phyloP scores from a whole-genome alignment of 441 rosid genomes.

The Corymbia citriodora region DNA sequence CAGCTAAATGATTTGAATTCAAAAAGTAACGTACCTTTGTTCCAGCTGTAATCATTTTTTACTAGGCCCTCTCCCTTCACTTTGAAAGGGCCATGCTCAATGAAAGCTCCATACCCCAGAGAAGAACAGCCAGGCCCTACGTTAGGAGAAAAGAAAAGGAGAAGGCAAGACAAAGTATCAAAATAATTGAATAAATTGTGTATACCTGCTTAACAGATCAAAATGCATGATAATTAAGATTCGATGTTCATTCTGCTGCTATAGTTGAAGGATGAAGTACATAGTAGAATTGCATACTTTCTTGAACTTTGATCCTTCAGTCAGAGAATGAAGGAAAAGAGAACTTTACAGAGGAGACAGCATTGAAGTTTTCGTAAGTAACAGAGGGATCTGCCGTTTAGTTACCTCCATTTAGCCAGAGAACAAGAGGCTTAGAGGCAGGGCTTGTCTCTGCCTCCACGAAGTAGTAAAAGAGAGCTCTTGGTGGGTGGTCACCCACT shows the following conservation, averaged over 20 bases:
- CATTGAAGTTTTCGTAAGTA: background rate
- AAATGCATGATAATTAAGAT: background rate
- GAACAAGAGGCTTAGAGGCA: background rate
- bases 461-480: background rate
- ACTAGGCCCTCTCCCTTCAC: background rate
- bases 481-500: background rate
- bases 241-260: background rate
- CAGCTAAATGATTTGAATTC: background rate
- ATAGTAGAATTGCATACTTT: background rate
- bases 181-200: background rate
- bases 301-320: background rate
- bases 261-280: background rate
- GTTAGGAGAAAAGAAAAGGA: background rate
- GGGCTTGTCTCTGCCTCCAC: background rate
- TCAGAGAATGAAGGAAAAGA: background rate
- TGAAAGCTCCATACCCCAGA: conserved; percentile 1
- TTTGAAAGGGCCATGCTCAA: conserved; percentile 7
- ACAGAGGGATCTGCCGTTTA: background rate
- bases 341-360: background rate
- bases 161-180: background rate
- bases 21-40: background rate
- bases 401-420: conserved; percentile 1
- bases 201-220: background rate
- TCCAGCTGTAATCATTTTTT: conserved; percentile 4
- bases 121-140: conserved; percentile 17